These are phyloP conservation scores for Rhinocladiella mackenziei DNA, from an alignment of 2,329 filamentous ascomycete genomes.

Conservation along the genomic window DNA sequence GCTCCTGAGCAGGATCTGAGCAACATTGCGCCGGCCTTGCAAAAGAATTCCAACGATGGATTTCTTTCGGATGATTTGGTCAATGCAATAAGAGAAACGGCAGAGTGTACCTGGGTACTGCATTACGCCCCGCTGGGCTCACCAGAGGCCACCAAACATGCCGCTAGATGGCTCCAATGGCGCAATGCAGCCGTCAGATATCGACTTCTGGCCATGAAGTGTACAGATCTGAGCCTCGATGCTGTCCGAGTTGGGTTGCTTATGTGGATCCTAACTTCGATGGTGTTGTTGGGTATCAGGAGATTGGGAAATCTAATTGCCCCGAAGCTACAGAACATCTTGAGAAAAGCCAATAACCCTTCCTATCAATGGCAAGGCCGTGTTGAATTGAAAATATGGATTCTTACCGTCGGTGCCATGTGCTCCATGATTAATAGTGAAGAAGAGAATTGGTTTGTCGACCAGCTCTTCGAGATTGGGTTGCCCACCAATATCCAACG, in stretches of 20 bases:
- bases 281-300: constrained; percentile 22
- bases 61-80: constrained; percentile 21
- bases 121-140: constrained; percentile 12
- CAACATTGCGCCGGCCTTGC: constrained; percentile 16
- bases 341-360: constrained; percentile 10
- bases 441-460: constrained; percentile 23
- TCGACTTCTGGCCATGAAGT: constrained; percentile 16
- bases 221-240: constrained; percentile 15
- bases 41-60: constrained; percentile 1
- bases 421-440: constrained; percentile 16
- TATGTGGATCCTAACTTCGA: constrained; percentile 25
- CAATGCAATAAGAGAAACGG: constrained; percentile 16
- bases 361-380: constrained; percentile 13
- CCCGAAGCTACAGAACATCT: constrained; percentile 17
- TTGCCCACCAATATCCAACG: constrained; percentile 13
- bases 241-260: constrained; percentile 19
- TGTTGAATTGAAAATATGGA: constrained; percentile 22
- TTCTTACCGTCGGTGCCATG: constrained; percentile 24
- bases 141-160: constrained; percentile 19
- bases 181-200: constrained; percentile 23
- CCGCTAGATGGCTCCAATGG: constrained; percentile 26
- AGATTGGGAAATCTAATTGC: constrained; percentile 21
- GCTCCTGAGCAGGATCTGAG: constrained; percentile 17
- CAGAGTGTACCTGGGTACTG: constrained; percentile 24
- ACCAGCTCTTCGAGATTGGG: constrained; percentile 19